Evolutionary conservation across 2,329 filamentous ascomycete genomes (phyloP), one percentile per base, ranked within the genome.

Genomic region (Beauveria scarabaeidicola): DNA sequence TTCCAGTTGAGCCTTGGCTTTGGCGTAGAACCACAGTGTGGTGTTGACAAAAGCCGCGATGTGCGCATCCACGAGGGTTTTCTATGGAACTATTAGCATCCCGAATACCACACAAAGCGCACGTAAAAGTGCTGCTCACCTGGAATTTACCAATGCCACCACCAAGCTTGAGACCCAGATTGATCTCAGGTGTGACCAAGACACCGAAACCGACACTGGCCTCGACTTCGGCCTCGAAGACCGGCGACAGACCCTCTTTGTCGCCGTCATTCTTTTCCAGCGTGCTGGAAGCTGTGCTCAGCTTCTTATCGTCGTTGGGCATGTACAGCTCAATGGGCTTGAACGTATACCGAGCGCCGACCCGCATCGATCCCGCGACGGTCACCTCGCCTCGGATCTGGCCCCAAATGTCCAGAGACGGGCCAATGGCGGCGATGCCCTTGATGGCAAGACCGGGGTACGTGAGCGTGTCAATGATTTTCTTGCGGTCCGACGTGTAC

Each of bases 351-450:
- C 36, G 32, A 19, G 21, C 53, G 7, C 29, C 59, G 5, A 40
- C 59, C 15, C 50, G 43, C 1, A 52, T 52, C 9, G 38, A 32
- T n/a, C 59, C 59, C 10, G 10, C n/a, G n/a, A 61, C 53, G 15
- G 21, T 52, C 36, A 61, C 47, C 17, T 57, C 25, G 13, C 59
- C 59, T 5, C 52, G 27, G 38, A 61, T 50, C 48, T 61, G 46
- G 19, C 61, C 61, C 19, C 48, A 63, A 5, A 65, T 53, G 55
- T 63, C 64, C 23, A 66, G 48, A 5, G 64, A 62, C 10, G 64
- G 63, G 5, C 64, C 64, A 8, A 64, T 56, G 2, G 62, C 61
- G 7, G 63, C 64, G 7, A 66, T 64, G 1, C 62, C 58, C 56
- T 64, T 66, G 52, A 63, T 52, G 1, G 62, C 58, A 1, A 65